Percentiles rank a stretch among this genome's conserved stretches.
These are phyloP conservation scores for Abortiporus biennis DNA, from an alignment of 1,284 basidiomycete genomes.

Conservation along the genomic window DNA sequence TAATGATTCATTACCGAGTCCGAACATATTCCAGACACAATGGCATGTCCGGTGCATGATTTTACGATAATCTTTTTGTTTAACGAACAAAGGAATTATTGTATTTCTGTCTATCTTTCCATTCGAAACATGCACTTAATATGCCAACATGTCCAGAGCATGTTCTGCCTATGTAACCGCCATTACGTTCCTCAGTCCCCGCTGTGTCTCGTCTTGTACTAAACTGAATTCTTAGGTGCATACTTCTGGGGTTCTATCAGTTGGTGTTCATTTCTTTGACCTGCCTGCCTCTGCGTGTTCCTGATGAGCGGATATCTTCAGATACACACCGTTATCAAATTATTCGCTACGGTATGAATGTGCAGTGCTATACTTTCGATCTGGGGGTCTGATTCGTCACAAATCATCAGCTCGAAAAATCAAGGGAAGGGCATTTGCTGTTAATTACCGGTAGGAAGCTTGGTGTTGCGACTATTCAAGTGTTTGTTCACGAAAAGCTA, in stretches of 20 bases:
- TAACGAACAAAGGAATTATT: too few species aligned
- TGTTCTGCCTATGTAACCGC: too few species aligned
- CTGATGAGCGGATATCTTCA: too few species aligned
- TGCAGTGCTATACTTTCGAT: neutral
- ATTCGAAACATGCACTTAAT: too few species aligned
- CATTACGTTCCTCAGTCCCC: slow-evolving; percentile 1
- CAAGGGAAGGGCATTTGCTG: slow-evolving; percentile 61
- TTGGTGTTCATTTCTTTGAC: slow-evolving; percentile 24
- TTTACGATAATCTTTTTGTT: too few species aligned
- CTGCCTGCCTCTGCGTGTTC: too few species aligned
- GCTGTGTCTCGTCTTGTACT: neutral
- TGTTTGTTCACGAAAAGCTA: slow-evolving; percentile 11
- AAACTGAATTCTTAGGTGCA: slow-evolving; percentile 33
- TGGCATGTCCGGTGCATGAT: too few species aligned
- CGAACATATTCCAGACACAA: too few species aligned
- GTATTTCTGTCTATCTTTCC: too few species aligned
- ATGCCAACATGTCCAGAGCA: too few species aligned
- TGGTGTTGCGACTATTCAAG: neutral
- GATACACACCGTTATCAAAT: slow-evolving; percentile 72
- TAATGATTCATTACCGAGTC: too few species aligned
- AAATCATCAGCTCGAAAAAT: slow-evolving; percentile 56
- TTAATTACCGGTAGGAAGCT: slow-evolving; percentile 44
- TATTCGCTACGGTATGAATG: slow-evolving; percentile 44
- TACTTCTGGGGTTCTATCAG: slow-evolving; percentile 67
- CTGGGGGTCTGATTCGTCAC: neutral